phyloP scores from a whole-genome alignment of 2,329 filamentous ascomycete species.

The Pseudogymnoascus sp. region DNA sequence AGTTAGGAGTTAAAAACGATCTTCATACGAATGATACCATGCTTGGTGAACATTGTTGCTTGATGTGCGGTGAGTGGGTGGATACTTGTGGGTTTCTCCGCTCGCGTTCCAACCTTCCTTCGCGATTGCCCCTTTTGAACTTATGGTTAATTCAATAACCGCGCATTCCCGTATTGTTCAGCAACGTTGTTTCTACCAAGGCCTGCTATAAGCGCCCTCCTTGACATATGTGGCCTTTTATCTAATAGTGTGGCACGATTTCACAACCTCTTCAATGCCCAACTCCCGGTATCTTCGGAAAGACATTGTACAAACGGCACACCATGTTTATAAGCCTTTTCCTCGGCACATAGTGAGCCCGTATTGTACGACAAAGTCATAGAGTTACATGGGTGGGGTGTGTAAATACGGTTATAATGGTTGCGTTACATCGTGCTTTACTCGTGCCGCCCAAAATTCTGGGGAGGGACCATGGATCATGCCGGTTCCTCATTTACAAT shows the following conservation, averaged over 20 bases:
- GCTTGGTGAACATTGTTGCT: background rate
- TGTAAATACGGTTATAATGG: background rate
- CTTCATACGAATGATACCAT: constrained; percentile 5
- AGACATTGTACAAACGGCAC: background rate
- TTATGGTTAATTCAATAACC: background rate
- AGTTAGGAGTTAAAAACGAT: constrained; percentile 8
- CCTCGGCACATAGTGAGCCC: background rate
- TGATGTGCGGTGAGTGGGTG: constrained; percentile 4
- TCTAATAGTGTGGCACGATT: background rate
- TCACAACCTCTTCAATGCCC: background rate
- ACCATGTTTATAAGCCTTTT: constrained; percentile 2
- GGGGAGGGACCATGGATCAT: background rate
- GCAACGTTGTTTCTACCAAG: background rate
- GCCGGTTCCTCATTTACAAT: background rate
- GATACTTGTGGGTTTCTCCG: constrained; percentile 2
- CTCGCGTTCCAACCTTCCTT: background rate
- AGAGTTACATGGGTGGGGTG: background rate
- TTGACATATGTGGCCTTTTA: background rate
- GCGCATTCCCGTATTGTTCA: background rate
- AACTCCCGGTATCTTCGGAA: background rate
- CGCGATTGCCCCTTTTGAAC: background rate
- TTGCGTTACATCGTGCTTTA: background rate
- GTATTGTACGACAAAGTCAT: background rate
- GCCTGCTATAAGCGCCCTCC: background rate
- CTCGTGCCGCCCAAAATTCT: too few relatives aligned